Base-by-base conservation (phyloP, 305 asterid species). In the Fraxinus ornus region DNA sequence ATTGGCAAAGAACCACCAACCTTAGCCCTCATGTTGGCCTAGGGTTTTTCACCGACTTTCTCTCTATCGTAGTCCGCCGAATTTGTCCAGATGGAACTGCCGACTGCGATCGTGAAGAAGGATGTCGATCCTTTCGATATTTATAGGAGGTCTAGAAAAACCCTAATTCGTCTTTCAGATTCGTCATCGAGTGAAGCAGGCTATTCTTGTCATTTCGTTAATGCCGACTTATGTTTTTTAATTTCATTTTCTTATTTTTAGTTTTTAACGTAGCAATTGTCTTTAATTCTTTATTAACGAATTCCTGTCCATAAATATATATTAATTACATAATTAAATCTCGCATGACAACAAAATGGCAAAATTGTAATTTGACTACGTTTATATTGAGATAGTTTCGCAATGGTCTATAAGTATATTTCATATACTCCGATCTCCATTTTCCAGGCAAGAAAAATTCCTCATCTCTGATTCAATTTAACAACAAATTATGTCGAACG, bases 401-500 rank as follows among this genome's bases (percentile, higher is more conserved):
- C 57, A 3, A 47, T n/a, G 19, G 57, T 47, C 57, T 13, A 3
- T 44, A 5, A 44, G n/a, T 3, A 44, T 12, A 13, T 47, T 47
- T 47, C n/a, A 47, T 47, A 47, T 52, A 17, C 62, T 52, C 22
- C 7, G 22, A 52, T 52, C 9, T 49, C 22, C 17, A 41, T 41
- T 9, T 41, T 41, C 49, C 62, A 5, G 22, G 62, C 9, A 52
- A 17, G 22, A 52, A 60, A 60, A n/a, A 60, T 60, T 60, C 30
- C 70, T 21, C 13, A 60, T 7, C 28, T 36, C 12, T 66, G 30
- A 22, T 66, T 28, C 72, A 64, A 24, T 9, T 82, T 74, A 33
- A 21, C 71, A 49, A 62, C 80, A 64, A 55, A 62, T 62, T 70
- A 90, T 90, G 92, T 86, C 88, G 75, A 90, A 86, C 78, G 90